A percentile compares a stretch with the other conserved stretches of the same genome.
These are phyloP conservation scores for Fusarium sp. DNA, from an alignment of 2,329 filamentous ascomycete genomes.

Conservation along the genomic window DNA sequence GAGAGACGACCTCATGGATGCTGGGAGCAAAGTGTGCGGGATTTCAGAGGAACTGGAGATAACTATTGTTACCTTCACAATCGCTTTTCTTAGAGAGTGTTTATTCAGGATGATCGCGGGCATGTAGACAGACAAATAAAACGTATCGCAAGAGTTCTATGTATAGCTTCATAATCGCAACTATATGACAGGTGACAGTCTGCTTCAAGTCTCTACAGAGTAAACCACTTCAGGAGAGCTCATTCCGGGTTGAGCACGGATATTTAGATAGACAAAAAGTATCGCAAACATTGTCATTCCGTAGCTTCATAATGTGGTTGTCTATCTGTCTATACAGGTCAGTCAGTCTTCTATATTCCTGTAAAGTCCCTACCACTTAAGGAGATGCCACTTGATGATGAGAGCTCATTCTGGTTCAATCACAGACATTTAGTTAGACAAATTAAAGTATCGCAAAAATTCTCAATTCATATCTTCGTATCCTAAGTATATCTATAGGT, in stretches of 20 bases:
- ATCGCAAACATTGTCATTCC: no score
- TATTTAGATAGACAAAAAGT: no score
- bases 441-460: neutral
- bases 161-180: neutral
- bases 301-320: no score
- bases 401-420: no score
- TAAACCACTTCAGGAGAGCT: no score
- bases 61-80: neutral
- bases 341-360: neutral
- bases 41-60: neutral
- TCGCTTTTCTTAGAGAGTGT: neutral
- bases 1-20: neutral
- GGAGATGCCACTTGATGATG: no score
- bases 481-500: neutral
- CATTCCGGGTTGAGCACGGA: no score
- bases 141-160: neutral
- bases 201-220: no score
- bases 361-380: neutral
- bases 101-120: fast-evolving
- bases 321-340: no score
- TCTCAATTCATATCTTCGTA: neutral
- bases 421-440: neutral
- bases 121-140: neutral
- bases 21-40: neutral
- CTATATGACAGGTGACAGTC: neutral